phyloP scores from a whole-genome alignment of 306 rosid genomes.

The Casuarina equisetifolia region DNA sequence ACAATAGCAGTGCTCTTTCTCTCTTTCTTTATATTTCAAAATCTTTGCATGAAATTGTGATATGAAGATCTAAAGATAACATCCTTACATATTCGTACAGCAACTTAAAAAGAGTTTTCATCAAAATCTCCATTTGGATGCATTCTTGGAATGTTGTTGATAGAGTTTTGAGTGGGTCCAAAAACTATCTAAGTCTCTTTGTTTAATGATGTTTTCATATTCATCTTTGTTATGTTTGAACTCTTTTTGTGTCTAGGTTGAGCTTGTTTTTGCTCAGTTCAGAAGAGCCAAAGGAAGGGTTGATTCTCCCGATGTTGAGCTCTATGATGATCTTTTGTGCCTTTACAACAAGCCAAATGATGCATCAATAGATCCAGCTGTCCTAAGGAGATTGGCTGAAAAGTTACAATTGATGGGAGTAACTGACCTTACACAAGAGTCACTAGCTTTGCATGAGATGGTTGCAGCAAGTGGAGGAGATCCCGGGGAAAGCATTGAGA shows the following conservation, averaged over 20 bases:
- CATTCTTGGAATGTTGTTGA: background rate
- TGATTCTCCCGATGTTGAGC: slow-evolving; percentile 68
- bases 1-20: background rate
- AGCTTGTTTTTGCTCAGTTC: slow-evolving; percentile 91
- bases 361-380: slow-evolving; percentile 51
- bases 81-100: background rate
- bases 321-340: slow-evolving; percentile 63
- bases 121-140: background rate
- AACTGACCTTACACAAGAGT: slow-evolving; percentile 80
- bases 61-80: background rate
- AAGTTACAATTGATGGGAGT: slow-evolving; percentile 78
- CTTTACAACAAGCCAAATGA: slow-evolving; percentile 57
- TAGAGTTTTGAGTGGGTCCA: slow-evolving; percentile 7
- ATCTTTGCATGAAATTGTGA: background rate
- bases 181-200: background rate
- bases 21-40: slow-evolving; percentile 1
- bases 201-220: background rate
- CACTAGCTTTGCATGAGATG: slow-evolving; percentile 92
- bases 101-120: background rate
- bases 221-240: slow-evolving; percentile 19
- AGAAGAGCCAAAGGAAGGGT: slow-evolving; percentile 87
- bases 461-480: slow-evolving; percentile 75
- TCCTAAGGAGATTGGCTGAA: slow-evolving; percentile 65
- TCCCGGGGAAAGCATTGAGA: slow-evolving; percentile 85
- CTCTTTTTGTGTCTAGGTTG: slow-evolving; percentile 60